Evolutionary conservation across 139 green algal genomes (phyloP).

Genomic region (Dunaliella sp.): DNA sequence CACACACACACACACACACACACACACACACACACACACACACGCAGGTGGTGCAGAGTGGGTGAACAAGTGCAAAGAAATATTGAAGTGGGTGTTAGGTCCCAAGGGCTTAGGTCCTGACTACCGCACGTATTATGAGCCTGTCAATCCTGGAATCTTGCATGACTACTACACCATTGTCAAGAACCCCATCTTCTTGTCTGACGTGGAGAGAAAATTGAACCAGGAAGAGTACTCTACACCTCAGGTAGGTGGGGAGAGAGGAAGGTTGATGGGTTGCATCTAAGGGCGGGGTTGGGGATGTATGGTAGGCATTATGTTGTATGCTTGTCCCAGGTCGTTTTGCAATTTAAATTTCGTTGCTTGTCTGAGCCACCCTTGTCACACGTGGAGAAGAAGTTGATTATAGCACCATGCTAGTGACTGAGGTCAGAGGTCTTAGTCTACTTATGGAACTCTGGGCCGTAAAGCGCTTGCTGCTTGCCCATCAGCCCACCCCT

Average conservation of each 20-base stretch:
- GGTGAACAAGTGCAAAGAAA: conserved; percentile 1
- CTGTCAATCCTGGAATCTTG: conserved; percentile 3
- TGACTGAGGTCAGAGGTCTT: not conserved
- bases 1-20: not conserved
- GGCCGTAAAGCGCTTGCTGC: too few relatives aligned
- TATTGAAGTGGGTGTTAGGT: conserved; percentile 6
- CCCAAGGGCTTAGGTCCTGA: not conserved
- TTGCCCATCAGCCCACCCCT: too few relatives aligned
- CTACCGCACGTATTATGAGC: not conserved
- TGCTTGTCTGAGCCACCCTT: too few relatives aligned
- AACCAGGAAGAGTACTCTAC: not conserved
- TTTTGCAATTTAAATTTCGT: too few relatives aligned
- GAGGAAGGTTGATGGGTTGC: not conserved
- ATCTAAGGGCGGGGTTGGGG: not conserved
- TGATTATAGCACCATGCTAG: not conserved
- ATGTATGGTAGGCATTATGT: not conserved
- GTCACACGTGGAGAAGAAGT: not conserved
- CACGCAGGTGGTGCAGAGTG: not conserved
- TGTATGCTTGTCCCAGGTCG: too few relatives aligned
- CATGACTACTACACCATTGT: conserved; percentile 14
- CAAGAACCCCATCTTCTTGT: conserved; percentile 11
- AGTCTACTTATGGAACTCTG: too few relatives aligned
- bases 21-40: not conserved
- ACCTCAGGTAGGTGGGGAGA: not conserved
- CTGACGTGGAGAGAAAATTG: not conserved